These are phyloP conservation scores for Orbilia brochopaga DNA, from an alignment of 2,329 filamentous ascomycete species.

Conservation along the genomic window DNA sequence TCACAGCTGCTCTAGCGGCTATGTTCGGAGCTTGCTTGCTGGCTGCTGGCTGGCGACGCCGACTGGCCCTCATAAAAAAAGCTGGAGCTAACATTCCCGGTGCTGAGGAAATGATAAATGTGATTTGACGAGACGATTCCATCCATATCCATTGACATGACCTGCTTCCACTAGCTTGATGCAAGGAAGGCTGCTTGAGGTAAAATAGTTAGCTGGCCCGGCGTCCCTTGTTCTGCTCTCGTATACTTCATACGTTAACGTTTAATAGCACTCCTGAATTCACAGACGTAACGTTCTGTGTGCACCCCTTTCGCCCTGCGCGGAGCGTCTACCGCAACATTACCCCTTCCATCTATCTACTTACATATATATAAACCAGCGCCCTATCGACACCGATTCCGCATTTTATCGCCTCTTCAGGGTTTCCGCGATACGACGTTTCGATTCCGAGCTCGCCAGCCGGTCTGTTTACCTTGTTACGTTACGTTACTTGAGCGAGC, in stretches of 20 bases:
- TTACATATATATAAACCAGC: neutral
- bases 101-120: neutral
- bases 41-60: neutral
- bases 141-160: neutral
- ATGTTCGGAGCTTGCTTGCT: conserved; percentile 3
- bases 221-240: conserved; percentile 1
- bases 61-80: conserved; percentile 2
- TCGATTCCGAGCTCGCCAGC: neutral
- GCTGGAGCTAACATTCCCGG: neutral
- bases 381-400: neutral
- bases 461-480: conserved; percentile 10
- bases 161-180: neutral
- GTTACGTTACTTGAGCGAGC: conserved; percentile 5
- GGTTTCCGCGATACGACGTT: neutral
- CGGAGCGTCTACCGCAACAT: too few species aligned
- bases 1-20: neutral
- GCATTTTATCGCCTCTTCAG: neutral
- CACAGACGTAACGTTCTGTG: too few species aligned
- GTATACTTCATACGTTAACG: neutral
- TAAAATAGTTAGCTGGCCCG: neutral
- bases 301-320: too few species aligned
- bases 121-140: neutral
- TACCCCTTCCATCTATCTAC: neutral
- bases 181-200: too few species aligned
- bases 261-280: too few species aligned